These are phyloP conservation scores for Yamagishiella unicocca DNA, from an alignment of 139 green algal species.

Conservation along the genomic window DNA sequence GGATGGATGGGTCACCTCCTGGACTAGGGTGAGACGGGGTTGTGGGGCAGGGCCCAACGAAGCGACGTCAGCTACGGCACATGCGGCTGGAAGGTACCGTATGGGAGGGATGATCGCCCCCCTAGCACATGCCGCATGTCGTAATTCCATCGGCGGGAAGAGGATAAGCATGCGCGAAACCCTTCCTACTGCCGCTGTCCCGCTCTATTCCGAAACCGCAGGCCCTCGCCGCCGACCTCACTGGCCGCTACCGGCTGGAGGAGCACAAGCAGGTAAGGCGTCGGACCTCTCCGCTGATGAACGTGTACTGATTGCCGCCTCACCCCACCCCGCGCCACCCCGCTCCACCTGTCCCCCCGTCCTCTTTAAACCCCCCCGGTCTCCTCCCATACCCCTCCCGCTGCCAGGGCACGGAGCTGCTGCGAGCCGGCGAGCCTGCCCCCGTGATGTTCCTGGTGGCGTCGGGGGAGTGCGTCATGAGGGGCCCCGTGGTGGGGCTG, in stretches of 20 bases:
- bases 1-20: no score
- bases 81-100: no score
- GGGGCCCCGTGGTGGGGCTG: constrained; percentile 36
- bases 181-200: no score
- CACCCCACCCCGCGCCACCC: background rate
- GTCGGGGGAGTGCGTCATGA: constrained; percentile 32
- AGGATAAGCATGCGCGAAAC: no score
- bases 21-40: no score
- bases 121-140: no score
- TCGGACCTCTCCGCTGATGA: background rate
- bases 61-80: no score
- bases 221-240: constrained; percentile 24
- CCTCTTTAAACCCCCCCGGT: background rate
- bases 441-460: constrained; percentile 42
- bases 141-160: no score
- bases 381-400: background rate
- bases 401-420: constrained; percentile 46
- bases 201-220: no score
- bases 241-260: constrained; percentile 29
- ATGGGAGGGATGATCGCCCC: no score
- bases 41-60: no score
- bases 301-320: background rate
- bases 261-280: constrained; percentile 47
- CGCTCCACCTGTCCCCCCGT: background rate
- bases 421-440: constrained; percentile 39